These are phyloP conservation scores for Penicillium maclennaniae DNA, from an alignment of 495 filamentous ascomycete genomes.

Conservation along the genomic window DNA sequence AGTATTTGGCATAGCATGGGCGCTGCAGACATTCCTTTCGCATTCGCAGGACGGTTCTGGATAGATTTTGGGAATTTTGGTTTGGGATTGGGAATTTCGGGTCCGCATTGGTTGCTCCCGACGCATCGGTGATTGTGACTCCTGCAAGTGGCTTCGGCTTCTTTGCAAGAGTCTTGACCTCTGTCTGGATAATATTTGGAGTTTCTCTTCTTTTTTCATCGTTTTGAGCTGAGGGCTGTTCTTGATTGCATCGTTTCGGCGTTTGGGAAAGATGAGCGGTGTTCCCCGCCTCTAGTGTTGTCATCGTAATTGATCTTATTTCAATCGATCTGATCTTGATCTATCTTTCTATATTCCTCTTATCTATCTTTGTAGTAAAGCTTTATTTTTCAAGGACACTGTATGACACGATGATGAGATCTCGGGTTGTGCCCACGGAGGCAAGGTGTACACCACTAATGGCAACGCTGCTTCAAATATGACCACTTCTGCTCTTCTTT, in stretches of 20 bases:
- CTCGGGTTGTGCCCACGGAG: too few relatives aligned
- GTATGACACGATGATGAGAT: too few relatives aligned
- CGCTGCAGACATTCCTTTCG: conserved; percentile 47
- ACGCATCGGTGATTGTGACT: conserved; percentile 2
- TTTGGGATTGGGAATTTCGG: conserved; percentile 11
- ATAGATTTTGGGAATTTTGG: conserved; percentile 25
- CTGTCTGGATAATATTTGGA: conserved; percentile 14
- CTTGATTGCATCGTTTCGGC: conserved; percentile 27
- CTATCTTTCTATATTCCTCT: neutral
- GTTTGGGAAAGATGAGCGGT: conserved; percentile 18
- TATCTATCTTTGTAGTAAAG: too few relatives aligned
- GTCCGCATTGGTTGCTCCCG: conserved; percentile 4
- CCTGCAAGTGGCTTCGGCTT: neutral
- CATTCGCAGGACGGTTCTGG: conserved; percentile 36
- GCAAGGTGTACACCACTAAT: too few relatives aligned
- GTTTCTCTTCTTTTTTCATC: conserved; percentile 10
- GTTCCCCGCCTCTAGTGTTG: conserved; percentile 2
- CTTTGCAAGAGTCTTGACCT: neutral
- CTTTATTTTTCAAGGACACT: too few relatives aligned
- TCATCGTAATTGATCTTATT: conserved; percentile 2
- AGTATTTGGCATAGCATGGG: conserved; percentile 42
- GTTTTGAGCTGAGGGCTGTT: conserved; percentile 24
- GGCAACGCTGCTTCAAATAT: neutral
- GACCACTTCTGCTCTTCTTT: too few relatives aligned
- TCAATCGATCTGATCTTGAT: conserved; percentile 2